Evolutionary conservation across 164 flowering plant species (phyloP).

Genomic region (Vitis rotundifolia): DNA sequence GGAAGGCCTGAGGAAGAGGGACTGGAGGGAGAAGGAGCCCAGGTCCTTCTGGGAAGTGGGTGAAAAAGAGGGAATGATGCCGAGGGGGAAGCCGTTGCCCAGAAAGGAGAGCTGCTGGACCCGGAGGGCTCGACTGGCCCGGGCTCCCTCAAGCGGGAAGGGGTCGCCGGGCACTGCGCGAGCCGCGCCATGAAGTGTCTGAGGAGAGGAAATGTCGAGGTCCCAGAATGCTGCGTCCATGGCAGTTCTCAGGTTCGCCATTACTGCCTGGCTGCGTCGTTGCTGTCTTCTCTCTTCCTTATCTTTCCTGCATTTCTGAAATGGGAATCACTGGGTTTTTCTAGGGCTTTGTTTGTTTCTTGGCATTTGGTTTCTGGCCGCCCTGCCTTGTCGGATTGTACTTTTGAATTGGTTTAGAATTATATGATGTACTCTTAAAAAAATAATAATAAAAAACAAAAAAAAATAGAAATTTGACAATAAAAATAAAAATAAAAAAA

Average conservation of each 20-base stretch:
- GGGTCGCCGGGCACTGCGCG: slow-evolving; percentile 66
- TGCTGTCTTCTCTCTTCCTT: background rate
- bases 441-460: too few relatives aligned
- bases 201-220: slow-evolving; percentile 54
- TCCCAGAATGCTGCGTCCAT: slow-evolving; percentile 86
- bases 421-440: too few relatives aligned
- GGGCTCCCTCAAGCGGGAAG: slow-evolving; percentile 59
- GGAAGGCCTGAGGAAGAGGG: slow-evolving; percentile 44
- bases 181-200: slow-evolving; percentile 59
- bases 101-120: slow-evolving; percentile 65
- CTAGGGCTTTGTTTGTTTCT: too few relatives aligned
- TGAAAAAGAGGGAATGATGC: slow-evolving; percentile 67
- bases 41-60: slow-evolving; percentile 53
- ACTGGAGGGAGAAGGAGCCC: slow-evolving; percentile 72
- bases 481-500: too few relatives aligned
- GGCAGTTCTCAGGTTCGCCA: slow-evolving; percentile 74
- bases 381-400: too few relatives aligned
- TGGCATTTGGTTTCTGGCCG: too few relatives aligned
- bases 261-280: slow-evolving; percentile 14
- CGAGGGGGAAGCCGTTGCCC: slow-evolving; percentile 71
- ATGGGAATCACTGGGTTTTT: background rate
- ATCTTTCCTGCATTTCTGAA: background rate
- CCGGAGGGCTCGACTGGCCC: slow-evolving; percentile 57
- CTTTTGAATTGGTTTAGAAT: too few relatives aligned
- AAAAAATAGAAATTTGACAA: too few relatives aligned